These are phyloP conservation scores for Candida pseudocylindracea DNA, from an alignment of 1,139 yeast genomes.

Conservation along the genomic window DNA sequence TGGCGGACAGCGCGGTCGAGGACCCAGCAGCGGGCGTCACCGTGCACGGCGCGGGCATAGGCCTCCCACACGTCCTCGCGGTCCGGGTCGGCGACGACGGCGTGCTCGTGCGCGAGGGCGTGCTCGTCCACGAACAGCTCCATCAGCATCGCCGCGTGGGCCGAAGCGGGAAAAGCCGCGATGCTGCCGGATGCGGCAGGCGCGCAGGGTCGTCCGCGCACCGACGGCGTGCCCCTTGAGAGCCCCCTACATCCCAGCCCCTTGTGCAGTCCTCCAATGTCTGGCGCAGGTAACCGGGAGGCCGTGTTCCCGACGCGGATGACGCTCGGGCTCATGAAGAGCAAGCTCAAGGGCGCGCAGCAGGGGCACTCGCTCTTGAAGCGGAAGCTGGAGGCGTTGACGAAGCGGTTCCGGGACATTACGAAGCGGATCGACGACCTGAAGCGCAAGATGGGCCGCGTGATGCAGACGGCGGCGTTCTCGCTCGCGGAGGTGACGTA, in stretches of 20 bases:
- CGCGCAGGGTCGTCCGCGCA: no score
- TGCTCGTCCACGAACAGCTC: no score
- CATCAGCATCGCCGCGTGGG: no score
- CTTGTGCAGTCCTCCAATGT: constrained; percentile 8
- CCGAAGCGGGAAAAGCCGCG: no score
- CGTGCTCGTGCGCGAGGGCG: no score
- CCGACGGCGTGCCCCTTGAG: no score
- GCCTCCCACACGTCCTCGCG: no score
- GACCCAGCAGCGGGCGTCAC: constrained; percentile 4
- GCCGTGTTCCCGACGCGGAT: constrained; percentile 92
- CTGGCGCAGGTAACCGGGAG: constrained; percentile 40
- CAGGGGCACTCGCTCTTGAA: constrained; percentile 88
- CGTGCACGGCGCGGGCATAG: no score
- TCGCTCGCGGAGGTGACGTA: constrained; percentile 93
- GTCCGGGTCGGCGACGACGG: no score
- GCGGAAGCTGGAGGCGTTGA: constrained; percentile 91
- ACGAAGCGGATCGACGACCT: constrained; percentile 89
- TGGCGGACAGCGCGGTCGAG: constrained; percentile 27
- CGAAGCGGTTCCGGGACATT: constrained; percentile 89
- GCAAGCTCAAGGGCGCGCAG: constrained; percentile 90
- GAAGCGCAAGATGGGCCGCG: constrained; percentile 92
- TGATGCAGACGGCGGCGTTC: constrained; percentile 96
- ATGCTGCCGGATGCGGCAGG: no score
- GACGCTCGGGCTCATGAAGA: constrained; percentile 91
- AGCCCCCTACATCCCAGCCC: no score